Evolutionary conservation across 2,329 filamentous ascomycete genomes (phyloP), one percentile per base, ranked within the genome.

Genomic region (Sarocladium strictum): DNA sequence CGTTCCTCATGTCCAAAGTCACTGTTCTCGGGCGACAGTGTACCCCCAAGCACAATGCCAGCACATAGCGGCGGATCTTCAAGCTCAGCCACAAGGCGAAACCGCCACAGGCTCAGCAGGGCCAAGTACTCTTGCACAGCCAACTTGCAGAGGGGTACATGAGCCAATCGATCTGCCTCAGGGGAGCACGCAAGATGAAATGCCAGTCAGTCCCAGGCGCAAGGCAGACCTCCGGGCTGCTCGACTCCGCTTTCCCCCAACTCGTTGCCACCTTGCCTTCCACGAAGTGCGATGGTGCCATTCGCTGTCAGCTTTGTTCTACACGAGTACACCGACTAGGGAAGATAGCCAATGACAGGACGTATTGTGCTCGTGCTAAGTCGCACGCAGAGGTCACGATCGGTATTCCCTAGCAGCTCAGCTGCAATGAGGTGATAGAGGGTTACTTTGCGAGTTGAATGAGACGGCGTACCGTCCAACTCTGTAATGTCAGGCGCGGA

Each of bases 211-310:
- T 19, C n/a, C 3, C 17, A 45, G 40, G 40, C 47, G 27, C 47
- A 51, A 51, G 47, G 47, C 47, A 51, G 27, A 51, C 26, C 47
- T 32, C 2, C 27, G 15, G 47, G 47, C 47, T 51, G 47, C 27
- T 35, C 17, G 47, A 33, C n/a, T 51, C 47, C 27, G 33, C 27
- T 27, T 21, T 27, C 15, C 17, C 10, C 24, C 40, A 9, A 14
- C 40, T 24, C 9, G 15, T 38, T n/a, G n/a, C n/a, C n/a, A n/a
- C n/a, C n/a, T n/a, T n/a, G n/a, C n/a, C n/a, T n/a, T n/a, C n/a
- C n/a, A n/a, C n/a, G n/a, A n/a, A n/a, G n/a, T n/a, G n/a, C n/a
- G n/a, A n/a, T n/a, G n/a, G n/a, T n/a, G n/a, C 12, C 29, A 32
- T 32, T 32, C 12, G 29, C 29, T 32, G 12, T 12, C 12, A 32